These are phyloP conservation scores for Septoria linicola DNA, from an alignment of 2,329 filamentous ascomycete species.

Conservation along the genomic window DNA sequence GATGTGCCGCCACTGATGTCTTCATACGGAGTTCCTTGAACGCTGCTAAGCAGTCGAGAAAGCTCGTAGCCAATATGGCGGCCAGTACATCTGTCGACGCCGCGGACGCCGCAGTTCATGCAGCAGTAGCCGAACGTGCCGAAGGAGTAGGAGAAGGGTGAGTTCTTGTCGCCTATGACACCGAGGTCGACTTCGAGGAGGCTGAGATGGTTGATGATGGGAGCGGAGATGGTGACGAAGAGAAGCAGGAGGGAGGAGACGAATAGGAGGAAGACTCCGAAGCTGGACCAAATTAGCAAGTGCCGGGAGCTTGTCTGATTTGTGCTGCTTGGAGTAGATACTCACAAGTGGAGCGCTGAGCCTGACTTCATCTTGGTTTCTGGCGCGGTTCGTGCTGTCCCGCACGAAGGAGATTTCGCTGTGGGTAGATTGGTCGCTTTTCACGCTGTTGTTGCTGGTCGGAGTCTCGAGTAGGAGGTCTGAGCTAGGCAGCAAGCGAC, in stretches of 20 bases:
- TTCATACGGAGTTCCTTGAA: slow-evolving; percentile 46
- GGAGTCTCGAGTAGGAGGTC: neutral
- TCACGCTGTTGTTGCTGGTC: neutral
- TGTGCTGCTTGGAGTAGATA: neutral
- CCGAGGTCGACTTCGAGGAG: slow-evolving; percentile 55
- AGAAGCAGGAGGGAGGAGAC: slow-evolving; percentile 57
- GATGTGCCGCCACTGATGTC: slow-evolving; percentile 45
- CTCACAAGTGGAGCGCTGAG: slow-evolving; percentile 10
- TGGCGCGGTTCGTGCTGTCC: no score
- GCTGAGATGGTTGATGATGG: slow-evolving; percentile 56
- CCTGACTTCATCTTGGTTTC: slow-evolving; percentile 3
- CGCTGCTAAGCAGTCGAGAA: slow-evolving; percentile 44
- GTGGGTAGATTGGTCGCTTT: neutral
- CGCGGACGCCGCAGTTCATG: slow-evolving; percentile 28
- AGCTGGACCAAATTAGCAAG: neutral
- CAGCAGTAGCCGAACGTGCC: slow-evolving; percentile 63
- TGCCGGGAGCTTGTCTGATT: no score
- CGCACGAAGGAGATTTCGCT: no score
- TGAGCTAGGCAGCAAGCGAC: neutral
- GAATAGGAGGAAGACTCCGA: slow-evolving; percentile 37
- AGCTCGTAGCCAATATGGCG: slow-evolving; percentile 58
- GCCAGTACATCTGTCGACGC: slow-evolving; percentile 49
- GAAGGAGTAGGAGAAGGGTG: slow-evolving; percentile 49
- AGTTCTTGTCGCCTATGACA: slow-evolving; percentile 34
- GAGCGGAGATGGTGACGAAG: slow-evolving; percentile 59